Evolutionary conservation across 176 grass and related monocot species (phyloP).

Genomic region (Carex scoparia): DNA sequence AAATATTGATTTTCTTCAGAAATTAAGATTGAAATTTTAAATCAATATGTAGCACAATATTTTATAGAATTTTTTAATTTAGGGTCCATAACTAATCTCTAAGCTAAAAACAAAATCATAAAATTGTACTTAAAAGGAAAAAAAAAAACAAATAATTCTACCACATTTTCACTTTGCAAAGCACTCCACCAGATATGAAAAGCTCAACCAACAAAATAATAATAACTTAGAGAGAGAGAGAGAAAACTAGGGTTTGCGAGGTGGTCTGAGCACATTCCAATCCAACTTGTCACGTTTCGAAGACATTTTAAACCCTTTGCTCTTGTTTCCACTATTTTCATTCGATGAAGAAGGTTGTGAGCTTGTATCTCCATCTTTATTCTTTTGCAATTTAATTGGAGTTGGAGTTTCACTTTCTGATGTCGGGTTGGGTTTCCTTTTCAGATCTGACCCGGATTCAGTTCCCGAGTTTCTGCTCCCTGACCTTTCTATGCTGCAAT

Average conservation of each 20-base stretch:
- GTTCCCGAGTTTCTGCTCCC: constrained; percentile 37
- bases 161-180: not conserved
- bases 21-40: too few species aligned
- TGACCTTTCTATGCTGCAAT: constrained; percentile 49
- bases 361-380: not conserved
- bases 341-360: constrained; percentile 33
- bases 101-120: too few species aligned
- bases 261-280: constrained; percentile 51
- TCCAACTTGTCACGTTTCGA: constrained; percentile 55
- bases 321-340: constrained; percentile 32
- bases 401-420: constrained; percentile 40
- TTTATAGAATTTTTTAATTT: too few species aligned
- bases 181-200: not conserved
- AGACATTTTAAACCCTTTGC: constrained; percentile 33
- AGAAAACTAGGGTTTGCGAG: constrained; percentile 19
- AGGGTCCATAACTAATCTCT: too few species aligned
- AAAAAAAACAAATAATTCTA: not conserved
- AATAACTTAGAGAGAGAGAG: not conserved
- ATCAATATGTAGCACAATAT: too few species aligned
- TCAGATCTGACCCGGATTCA: constrained; percentile 33
- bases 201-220: not conserved
- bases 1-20: too few species aligned
- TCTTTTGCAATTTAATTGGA: constrained; percentile 39
- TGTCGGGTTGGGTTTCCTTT: constrained; percentile 50
- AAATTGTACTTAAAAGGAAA: too few species aligned